Evolutionary conservation across 2,329 filamentous ascomycete species (phyloP).

Genomic region (Nigrospora sphaerica): DNA sequence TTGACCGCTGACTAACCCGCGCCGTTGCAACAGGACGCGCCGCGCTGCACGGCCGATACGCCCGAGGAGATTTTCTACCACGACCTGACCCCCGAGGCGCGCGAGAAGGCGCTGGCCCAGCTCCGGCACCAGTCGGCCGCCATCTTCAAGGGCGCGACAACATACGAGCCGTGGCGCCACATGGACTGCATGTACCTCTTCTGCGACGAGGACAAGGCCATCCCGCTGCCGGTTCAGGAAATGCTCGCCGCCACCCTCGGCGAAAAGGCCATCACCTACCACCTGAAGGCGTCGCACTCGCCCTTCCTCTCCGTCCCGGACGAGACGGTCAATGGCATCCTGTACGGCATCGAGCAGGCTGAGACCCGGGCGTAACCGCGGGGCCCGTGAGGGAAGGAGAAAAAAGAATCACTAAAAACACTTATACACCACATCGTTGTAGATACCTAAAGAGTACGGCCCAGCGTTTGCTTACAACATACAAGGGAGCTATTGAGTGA

Average conservation of each 20-base stretch:
- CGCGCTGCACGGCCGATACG: background rate
- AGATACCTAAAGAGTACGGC: no score
- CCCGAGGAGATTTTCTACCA: constrained; percentile 11
- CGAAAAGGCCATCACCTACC: constrained; percentile 4
- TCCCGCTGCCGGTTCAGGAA: constrained; percentile 6
- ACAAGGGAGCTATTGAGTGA: no score
- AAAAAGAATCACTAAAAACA: no score
- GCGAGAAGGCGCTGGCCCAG: constrained; percentile 4
- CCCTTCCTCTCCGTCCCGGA: constrained; percentile 9
- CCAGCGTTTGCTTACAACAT: no score
- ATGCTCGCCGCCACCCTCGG: constrained; percentile 5
- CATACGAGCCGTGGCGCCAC: constrained; percentile 11
- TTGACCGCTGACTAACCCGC: background rate
- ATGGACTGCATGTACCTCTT: constrained; percentile 11
- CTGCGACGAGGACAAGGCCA: constrained; percentile 10
- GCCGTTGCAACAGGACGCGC: no score
- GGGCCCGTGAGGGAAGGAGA: no score
- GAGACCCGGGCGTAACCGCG: no score
- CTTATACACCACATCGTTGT: no score
- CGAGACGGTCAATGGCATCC: no score
- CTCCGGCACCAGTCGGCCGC: constrained; percentile 9
- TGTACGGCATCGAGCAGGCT: no score
- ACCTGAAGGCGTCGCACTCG: constrained; percentile 8
- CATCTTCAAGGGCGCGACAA: constrained; percentile 8
- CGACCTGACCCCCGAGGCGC: constrained; percentile 7